Base-by-base conservation (phyloP, 352 stramenopile genomes). In the Globisporangium nunn region DNA sequence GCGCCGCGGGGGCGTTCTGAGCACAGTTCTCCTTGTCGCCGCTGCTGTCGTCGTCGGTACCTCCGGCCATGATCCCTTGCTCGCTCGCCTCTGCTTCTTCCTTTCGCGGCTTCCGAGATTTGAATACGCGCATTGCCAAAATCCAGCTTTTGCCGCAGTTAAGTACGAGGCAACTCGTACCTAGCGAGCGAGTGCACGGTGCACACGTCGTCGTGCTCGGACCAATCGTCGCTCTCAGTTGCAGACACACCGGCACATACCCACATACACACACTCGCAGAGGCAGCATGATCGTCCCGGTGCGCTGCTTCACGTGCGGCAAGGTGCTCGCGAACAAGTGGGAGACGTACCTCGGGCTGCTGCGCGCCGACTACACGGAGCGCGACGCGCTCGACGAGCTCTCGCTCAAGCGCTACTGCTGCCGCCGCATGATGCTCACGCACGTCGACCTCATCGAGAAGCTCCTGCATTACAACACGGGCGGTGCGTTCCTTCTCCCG, bases 261-360 rank as follows among this genome's bases (percentile, higher is more conserved):
- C 33, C 6, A 5, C 6, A 8, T 8, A 37, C 33, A 37, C 33
- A 37, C 6, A 37, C 6, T 8, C 10, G 6, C 33, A 37, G 33
- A 33, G 18, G 7, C 43, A 74, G 52, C 39, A 98, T 99, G 97
- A 99, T 99, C 70, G 98, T 99, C 61, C 97, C 97, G 28, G 97
- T 99, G 64, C 91, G 96, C 66, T 99, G 97, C 85, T 99, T 99
- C 79, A 99, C 97, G 55, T 99, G 97, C 78, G 97, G 97, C 64
- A 99, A 99, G 78, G 93, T 99, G 68, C 97, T 99, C 72, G 97
- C 96, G 53, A 99, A 99, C 83, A 99, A 99, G 82, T 99, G 96
- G 95, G 96, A 99, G 76, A 98, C 93, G 10, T 99, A 99, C 78
- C 79, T 99, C 35, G 88, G 94, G 64, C 80, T 99, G 52, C 76